Base-by-base conservation (phyloP, 257 asterid genomes). In the Craterostigma plantagineum region DNA sequence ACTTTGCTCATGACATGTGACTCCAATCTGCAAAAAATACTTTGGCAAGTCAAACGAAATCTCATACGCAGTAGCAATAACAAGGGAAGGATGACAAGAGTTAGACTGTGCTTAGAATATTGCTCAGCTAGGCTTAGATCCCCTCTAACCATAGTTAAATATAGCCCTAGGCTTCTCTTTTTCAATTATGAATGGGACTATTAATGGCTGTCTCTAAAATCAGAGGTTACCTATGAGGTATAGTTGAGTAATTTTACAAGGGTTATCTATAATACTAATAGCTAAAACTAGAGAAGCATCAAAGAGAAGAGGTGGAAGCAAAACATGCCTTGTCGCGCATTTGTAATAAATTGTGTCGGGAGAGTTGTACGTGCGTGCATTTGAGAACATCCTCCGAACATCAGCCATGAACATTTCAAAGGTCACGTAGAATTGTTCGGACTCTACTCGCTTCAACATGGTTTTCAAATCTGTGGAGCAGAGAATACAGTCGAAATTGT, bases 291-390 rank as follows among this genome's bases (percentile, higher is more conserved):
- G 14, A 43, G 52, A 30, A 16, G 12, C 39, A 49, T 36, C 18
- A 14, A 35, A 45, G 17, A 14, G 1, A 7, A 39, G 35, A 54
- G 36, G 45, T 37, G 7, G 49, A 12, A 2, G n/a, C 39, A 39
- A n/a, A 39, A 43, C 69, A 54, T 87, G 59, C 93, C 97, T 82
- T 60, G 90, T 87, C 52, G 95, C 46, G 58, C 95, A 87, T 64
- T 79, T 87, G 48, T 69, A 87, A 51, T 82, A 87, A 37, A 87
- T 82, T 10, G 97, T 87, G 10, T 87, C 95, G 0, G 97, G 93
- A 37, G 95, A 82, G 68, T 87, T 82, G 50, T 87, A 87, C 17
- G 97, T 82, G 50, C 93, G 90, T n/a, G 98, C 98, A 39, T 87
- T 87, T 0, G 66, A 48, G 50, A 87, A 82, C 95, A 82, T 87